phyloP scores from a whole-genome alignment of 306 rosid species.

The Cicer pinnatifidum region DNA sequence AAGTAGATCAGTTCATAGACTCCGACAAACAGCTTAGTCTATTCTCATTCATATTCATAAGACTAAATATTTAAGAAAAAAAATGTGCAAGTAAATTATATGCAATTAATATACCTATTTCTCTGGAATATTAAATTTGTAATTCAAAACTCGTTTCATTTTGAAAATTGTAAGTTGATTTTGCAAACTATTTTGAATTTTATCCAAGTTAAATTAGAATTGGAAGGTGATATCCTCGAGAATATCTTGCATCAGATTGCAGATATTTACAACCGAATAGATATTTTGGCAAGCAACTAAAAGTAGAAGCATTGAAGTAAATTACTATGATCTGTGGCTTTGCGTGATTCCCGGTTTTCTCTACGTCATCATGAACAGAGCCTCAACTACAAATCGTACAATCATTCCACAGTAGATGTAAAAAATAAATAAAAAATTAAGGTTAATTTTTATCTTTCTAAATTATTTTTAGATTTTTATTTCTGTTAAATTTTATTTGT shows the following conservation, averaged over 20 bases:
- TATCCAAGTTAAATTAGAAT: neutral
- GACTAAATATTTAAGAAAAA: too few species aligned
- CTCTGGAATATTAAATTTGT: too few species aligned
- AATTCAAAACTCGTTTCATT: too few species aligned
- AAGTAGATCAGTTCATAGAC: too few species aligned
- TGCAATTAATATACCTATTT: too few species aligned
- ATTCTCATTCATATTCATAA: too few species aligned
- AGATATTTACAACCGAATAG: neutral
- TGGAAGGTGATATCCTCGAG: neutral
- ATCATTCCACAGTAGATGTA: slow-evolving; percentile 15
- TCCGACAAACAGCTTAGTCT: too few species aligned
- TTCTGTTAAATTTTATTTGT: neutral
- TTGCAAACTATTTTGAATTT: neutral
- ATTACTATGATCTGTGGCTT: neutral
- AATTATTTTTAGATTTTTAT: too few species aligned
- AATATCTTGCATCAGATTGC: slow-evolving; percentile 33
- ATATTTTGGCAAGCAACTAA: neutral
- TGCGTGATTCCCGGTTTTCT: slow-evolving; percentile 31
- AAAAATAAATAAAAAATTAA: too few species aligned
- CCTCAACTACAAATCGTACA: slow-evolving; percentile 45
- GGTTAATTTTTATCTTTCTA: too few species aligned
- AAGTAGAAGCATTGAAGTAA: neutral
- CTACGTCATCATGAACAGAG: slow-evolving; percentile 16
- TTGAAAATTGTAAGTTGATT: too few species aligned
- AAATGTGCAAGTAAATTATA: neutral